These are phyloP conservation scores for Cochliopodium minus DNA, from an alignment of 208 protist species.

Conservation along the genomic window DNA sequence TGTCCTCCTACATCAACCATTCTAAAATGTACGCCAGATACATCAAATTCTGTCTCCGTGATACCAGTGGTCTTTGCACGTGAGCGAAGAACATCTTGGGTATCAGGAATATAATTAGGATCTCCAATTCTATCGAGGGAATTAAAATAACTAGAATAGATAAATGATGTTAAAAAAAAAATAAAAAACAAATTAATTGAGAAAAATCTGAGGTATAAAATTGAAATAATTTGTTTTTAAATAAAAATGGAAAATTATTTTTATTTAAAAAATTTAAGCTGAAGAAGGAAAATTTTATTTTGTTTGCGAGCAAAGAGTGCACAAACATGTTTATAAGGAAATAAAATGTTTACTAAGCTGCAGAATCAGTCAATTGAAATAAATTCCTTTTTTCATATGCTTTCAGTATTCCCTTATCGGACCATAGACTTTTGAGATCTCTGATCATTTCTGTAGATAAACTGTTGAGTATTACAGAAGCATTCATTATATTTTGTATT, in stretches of 20 bases:
- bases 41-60: not conserved
- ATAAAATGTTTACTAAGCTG: slow-evolving; percentile 26
- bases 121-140: not conserved
- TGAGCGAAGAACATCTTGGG: slow-evolving; percentile 7
- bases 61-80: slow-evolving; percentile 15
- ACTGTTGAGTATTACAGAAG: no score
- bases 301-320: not conserved
- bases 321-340: slow-evolving; percentile 7
- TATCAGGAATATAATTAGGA: slow-evolving; percentile 10
- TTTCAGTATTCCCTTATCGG: slow-evolving; percentile 24
- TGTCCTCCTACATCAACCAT: slow-evolving; percentile 25
- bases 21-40: not conserved
- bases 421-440: slow-evolving; percentile 32
- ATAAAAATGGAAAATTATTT: no score
- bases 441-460: slow-evolving; percentile 18
- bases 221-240: no score
- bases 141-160: not conserved
- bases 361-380: slow-evolving; percentile 37
- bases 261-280: no score
- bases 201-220: no score
- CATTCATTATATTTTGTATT: not conserved
- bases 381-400: slow-evolving; percentile 22
- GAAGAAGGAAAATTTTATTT: no score
- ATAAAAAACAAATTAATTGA: no score
- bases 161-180: not conserved